Percentiles rank a stretch among this genome's conserved stretches.
These are phyloP conservation scores for Aspergillus carbonarius DNA, from an alignment of 2,329 filamentous ascomycete species.

Conservation along the genomic window DNA sequence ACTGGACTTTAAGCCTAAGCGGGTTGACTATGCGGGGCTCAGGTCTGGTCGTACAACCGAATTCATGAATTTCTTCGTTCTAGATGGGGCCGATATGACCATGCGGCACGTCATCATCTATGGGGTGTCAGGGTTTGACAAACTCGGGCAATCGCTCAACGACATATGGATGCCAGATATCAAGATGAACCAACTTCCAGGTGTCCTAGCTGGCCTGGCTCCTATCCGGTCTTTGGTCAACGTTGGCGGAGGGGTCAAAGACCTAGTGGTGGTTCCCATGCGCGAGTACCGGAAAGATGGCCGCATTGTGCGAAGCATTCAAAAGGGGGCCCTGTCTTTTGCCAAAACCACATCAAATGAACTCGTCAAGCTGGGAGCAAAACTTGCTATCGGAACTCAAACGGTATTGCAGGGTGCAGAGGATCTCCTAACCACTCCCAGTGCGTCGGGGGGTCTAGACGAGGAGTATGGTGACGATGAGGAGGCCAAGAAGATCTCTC, in stretches of 20 bases:
- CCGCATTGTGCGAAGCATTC: slow-evolving; percentile 83
- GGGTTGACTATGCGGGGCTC: slow-evolving; percentile 91
- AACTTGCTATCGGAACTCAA: slow-evolving; percentile 91
- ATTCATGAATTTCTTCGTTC: slow-evolving; percentile 97
- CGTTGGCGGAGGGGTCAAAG: slow-evolving; percentile 79
- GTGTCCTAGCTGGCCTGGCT: slow-evolving; percentile 83
- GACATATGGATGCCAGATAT: slow-evolving; percentile 97
- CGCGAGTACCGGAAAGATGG: slow-evolving; percentile 93
- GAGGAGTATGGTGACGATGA: slow-evolving; percentile 65
- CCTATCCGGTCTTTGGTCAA: slow-evolving; percentile 89
- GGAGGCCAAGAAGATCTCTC: slow-evolving; percentile 74
- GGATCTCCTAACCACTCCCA: slow-evolving; percentile 59
- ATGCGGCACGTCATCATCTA: slow-evolving; percentile 90
- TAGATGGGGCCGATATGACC: slow-evolving; percentile 84
- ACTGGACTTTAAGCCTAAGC: slow-evolving; percentile 96
- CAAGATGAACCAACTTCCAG: slow-evolving; percentile 81
- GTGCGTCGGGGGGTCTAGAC: slow-evolving; percentile 48
- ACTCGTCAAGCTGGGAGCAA: slow-evolving; percentile 90
- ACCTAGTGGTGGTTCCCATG: slow-evolving; percentile 86
- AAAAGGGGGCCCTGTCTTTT: slow-evolving; percentile 86
- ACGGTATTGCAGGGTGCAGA: slow-evolving; percentile 89
- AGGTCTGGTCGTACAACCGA: slow-evolving; percentile 93
- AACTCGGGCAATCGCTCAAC: slow-evolving; percentile 84
- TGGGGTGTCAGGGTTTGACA: slow-evolving; percentile 85
- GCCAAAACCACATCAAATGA: slow-evolving; percentile 92